phyloP scores from a whole-genome alignment of 2,329 filamentous ascomycete species.

The Leptographium procerum region DNA sequence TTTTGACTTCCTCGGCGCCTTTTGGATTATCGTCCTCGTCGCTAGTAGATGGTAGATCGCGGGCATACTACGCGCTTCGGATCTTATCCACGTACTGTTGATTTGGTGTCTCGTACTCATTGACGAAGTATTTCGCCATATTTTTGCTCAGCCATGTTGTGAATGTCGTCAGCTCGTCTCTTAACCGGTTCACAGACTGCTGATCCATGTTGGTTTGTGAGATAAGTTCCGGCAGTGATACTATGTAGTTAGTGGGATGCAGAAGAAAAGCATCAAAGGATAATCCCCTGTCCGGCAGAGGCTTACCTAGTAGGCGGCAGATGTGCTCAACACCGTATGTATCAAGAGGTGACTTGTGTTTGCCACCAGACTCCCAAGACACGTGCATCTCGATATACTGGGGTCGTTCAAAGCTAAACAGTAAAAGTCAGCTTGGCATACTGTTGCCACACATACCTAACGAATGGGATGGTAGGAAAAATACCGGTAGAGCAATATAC shows the following conservation, averaged over 20 bases:
- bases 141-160: conserved; percentile 75
- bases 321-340: conserved; percentile 92
- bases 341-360: conserved; percentile 60
- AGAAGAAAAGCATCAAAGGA: background rate
- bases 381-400: conserved; percentile 74
- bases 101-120: conserved; percentile 61
- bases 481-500: conserved; percentile 74
- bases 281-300: too few relatives aligned
- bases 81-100: conserved; percentile 63
- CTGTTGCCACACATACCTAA: background rate
- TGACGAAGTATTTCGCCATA: conserved; percentile 64
- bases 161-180: conserved; percentile 81
- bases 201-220: conserved; percentile 97
- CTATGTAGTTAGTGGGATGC: conserved; percentile 30
- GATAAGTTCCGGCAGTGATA: conserved; percentile 82
- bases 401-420: conserved; percentile 66
- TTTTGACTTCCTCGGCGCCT: background rate
- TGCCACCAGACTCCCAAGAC: conserved; percentile 44
- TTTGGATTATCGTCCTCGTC: background rate
- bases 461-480: background rate
- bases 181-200: conserved; percentile 76
- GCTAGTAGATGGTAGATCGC: background rate
- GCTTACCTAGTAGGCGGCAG: conserved; percentile 73
- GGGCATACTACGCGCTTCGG: conserved; percentile 25
- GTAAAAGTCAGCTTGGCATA: background rate